These are phyloP conservation scores for Cladosporium sphaerospermum DNA, from an alignment of 2,329 filamentous ascomycete genomes.

Conservation along the genomic window DNA sequence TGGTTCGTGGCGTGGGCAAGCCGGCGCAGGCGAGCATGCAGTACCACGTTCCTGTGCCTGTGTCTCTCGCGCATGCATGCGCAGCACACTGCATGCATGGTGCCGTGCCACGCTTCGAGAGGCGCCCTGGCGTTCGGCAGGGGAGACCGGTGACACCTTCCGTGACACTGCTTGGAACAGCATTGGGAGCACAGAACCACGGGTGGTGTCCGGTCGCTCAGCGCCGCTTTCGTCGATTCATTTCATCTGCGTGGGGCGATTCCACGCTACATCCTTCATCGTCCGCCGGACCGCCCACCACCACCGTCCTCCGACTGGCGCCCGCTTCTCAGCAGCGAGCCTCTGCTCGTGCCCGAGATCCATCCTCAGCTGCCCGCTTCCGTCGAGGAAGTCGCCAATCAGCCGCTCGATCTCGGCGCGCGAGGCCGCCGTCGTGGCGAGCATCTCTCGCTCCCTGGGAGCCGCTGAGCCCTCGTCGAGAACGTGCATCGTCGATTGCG, in stretches of 20 bases:
- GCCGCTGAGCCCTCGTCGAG: not conserved
- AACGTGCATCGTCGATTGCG: not conserved
- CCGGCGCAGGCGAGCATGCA: too few relatives aligned
- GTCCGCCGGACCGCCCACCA: too few relatives aligned
- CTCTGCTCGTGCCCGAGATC: slow-evolving; percentile 3
- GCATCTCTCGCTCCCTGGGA: not conserved
- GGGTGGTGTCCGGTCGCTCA: too few relatives aligned
- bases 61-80: not conserved
- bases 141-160: too few relatives aligned
- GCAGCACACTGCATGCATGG: not conserved
- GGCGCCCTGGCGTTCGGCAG: not conserved
- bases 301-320: too few relatives aligned
- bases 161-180: too few relatives aligned
- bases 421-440: not conserved
- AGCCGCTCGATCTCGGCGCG: not conserved
- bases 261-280: too few relatives aligned
- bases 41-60: too few relatives aligned
- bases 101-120: slow-evolving; percentile 8
- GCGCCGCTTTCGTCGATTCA: too few relatives aligned
- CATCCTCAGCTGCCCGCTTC: not conserved
- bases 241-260: too few relatives aligned
- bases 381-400: slow-evolving; percentile 1
- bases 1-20: too few relatives aligned
- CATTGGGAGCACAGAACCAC: too few relatives aligned
- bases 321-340: not conserved